Percentiles rank a stretch among this genome's conserved stretches.
phyloP scores from a whole-genome alignment of 768 basidiomycete species.

The Mycena alexandri region DNA sequence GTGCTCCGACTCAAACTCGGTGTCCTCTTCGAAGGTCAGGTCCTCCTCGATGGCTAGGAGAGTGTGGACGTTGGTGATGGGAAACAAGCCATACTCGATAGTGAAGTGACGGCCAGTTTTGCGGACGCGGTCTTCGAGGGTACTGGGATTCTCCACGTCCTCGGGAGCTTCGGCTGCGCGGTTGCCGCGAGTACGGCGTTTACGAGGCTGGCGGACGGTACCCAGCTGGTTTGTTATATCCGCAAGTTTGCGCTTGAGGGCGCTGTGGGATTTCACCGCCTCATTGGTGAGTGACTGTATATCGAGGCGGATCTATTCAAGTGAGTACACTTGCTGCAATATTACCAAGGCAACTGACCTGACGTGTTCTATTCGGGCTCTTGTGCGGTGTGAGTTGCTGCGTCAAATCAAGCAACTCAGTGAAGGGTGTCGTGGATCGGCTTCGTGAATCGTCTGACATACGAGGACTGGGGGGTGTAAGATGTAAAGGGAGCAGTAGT shows the following conservation, averaged over 20 bases:
- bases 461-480: too few relatives aligned
- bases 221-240: conserved; percentile 19
- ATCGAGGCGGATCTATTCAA: not conserved
- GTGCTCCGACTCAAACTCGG: conserved; percentile 20
- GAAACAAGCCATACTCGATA: conserved; percentile 21
- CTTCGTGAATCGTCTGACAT: conserved; percentile 2
- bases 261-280: not conserved
- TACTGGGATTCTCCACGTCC: conserved; percentile 15
- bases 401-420: conserved; percentile 8
- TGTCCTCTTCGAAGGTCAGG: conserved; percentile 11
- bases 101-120: conserved; percentile 21
- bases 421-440: conserved; percentile 11
- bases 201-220: not conserved
- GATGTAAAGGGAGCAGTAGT: too few relatives aligned
- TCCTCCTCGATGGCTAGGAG: conserved; percentile 5
- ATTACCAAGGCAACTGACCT: not conserved
- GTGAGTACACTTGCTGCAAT: not conserved
- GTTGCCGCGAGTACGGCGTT: conserved; percentile 22
- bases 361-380: not conserved
- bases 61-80: not conserved
- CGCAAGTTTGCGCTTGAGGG: conserved; percentile 16
- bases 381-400: conserved; percentile 26
- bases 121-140: conserved; percentile 18
- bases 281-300: conserved; percentile 13
- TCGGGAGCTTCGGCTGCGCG: conserved; percentile 15